A percentile compares a stretch with the other conserved stretches of the same genome.
These are phyloP conservation scores for Lasiosphaeria ovina DNA, from an alignment of 495 filamentous ascomycete species.

Conservation along the genomic window DNA sequence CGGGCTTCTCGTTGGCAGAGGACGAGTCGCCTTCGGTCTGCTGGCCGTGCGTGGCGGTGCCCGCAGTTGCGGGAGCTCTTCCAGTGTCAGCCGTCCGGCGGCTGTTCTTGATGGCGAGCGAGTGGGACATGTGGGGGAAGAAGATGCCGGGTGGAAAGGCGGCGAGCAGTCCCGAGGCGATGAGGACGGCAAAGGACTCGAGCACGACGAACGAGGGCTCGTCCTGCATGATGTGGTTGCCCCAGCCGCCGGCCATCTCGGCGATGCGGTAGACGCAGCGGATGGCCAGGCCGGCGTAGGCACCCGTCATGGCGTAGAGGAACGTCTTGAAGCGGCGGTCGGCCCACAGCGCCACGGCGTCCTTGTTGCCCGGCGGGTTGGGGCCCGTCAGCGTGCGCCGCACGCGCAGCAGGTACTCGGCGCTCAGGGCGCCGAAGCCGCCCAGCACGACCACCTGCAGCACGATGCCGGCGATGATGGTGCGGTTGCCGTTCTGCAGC, in stretches of 20 bases:
- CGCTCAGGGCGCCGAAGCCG: constrained; percentile 50
- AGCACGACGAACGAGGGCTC: constrained; percentile 62
- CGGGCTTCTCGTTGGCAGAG: too few species aligned
- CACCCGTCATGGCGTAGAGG: constrained; percentile 47
- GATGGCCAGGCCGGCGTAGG: constrained; percentile 60
- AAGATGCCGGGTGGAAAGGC: constrained; percentile 38
- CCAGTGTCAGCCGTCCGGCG: neutral
- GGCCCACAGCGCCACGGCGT: constrained; percentile 28
- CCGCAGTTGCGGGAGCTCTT: too few species aligned
- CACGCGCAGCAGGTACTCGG: constrained; percentile 48
- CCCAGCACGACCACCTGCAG: constrained; percentile 65
- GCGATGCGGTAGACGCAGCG: constrained; percentile 69
- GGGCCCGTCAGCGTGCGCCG: constrained; percentile 29
- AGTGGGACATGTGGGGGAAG: constrained; percentile 40
- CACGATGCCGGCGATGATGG: constrained; percentile 69
- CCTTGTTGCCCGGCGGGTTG: constrained; percentile 24
- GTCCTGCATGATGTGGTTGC: constrained; percentile 63
- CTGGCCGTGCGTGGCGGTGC: too few species aligned
- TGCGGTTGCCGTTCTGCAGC: constrained; percentile 53
- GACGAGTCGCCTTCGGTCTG: too few species aligned
- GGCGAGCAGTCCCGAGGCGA: constrained; percentile 37
- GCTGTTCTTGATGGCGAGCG: constrained; percentile 7
- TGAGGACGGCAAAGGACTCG: constrained; percentile 48
- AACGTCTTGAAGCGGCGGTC: constrained; percentile 53
- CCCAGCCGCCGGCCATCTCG: constrained; percentile 69